These are phyloP conservation scores for Penicillium capsulatum DNA, from an alignment of 2,329 filamentous ascomycete genomes.

Conservation along the genomic window DNA sequence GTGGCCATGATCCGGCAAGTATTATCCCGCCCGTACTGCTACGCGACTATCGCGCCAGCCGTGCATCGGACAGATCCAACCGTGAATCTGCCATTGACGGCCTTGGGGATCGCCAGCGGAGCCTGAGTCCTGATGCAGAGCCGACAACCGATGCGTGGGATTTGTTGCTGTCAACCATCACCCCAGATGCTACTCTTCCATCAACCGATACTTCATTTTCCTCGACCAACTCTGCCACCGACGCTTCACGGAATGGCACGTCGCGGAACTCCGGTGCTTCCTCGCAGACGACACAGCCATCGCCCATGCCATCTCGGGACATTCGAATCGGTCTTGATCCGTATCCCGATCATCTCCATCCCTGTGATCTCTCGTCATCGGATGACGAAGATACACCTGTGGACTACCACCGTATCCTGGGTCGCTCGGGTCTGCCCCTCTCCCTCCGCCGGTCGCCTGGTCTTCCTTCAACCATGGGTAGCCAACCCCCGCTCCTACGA, in stretches of 20 bases:
- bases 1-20: constrained; percentile 18
- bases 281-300: constrained; percentile 41
- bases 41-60: constrained; percentile 33
- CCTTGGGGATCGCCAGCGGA: constrained; percentile 78
- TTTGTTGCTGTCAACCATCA: constrained; percentile 72
- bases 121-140: constrained; percentile 61
- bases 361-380: constrained; percentile 37
- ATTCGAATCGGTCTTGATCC: constrained; percentile 32
- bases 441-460: constrained; percentile 23
- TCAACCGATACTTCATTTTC: constrained; percentile 79
- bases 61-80: constrained; percentile 18
- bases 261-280: constrained; percentile 40
- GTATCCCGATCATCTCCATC: constrained; percentile 34
- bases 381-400: constrained; percentile 30
- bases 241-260: constrained; percentile 22
- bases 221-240: constrained; percentile 45
- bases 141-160: constrained; percentile 65
- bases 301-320: constrained; percentile 18
- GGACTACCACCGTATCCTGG: constrained; percentile 10
- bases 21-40: constrained; percentile 30
- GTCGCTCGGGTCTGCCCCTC: constrained; percentile 14
- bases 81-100: constrained; percentile 55
- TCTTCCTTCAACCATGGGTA: constrained; percentile 32
- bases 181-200: constrained; percentile 74
- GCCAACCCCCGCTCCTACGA: constrained; percentile 33